These are phyloP conservation scores for Lichtheimia corymbifera DNA, from an alignment of 371 early-diverging fungal genomes.

Conservation along the genomic window DNA sequence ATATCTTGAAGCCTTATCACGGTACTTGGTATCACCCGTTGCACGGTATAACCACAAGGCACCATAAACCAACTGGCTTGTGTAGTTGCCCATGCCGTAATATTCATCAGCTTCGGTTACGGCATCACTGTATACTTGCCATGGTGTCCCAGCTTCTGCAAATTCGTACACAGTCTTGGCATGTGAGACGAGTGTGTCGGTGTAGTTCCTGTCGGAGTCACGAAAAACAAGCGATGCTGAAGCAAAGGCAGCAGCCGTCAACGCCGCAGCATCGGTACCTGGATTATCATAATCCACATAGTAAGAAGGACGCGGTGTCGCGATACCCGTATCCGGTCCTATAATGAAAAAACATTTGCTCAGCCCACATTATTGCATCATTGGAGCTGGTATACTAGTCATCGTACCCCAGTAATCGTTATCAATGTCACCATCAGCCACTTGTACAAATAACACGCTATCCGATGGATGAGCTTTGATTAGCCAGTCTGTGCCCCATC, in stretches of 20 bases:
- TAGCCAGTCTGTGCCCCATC: slow-evolving; percentile 70
- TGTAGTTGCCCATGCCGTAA: slow-evolving; percentile 48
- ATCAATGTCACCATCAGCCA: slow-evolving; percentile 34
- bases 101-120: slow-evolving; percentile 44
- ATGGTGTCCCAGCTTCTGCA: slow-evolving; percentile 50
- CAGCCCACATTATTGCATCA: neutral
- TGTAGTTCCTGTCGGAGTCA: slow-evolving; percentile 52
- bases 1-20: slow-evolving; percentile 21
- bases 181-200: slow-evolving; percentile 23
- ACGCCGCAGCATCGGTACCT: slow-evolving; percentile 64
- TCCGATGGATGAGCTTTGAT: slow-evolving; percentile 52
- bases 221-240: slow-evolving; percentile 58
- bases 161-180: slow-evolving; percentile 47
- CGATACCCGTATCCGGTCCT: slow-evolving; percentile 54
- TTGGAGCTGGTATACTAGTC: neutral
- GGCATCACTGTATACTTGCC: slow-evolving; percentile 47
- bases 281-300: slow-evolving; percentile 44
- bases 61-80: slow-evolving; percentile 57
- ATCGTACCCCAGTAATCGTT: slow-evolving; percentile 46
- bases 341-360: slow-evolving; percentile 1
- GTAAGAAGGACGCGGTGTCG: slow-evolving; percentile 57
- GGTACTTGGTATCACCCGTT: slow-evolving; percentile 41
- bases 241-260: slow-evolving; percentile 65
- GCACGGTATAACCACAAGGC: slow-evolving; percentile 59
- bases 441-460: slow-evolving; percentile 39